Base-by-base conservation (phyloP, 371 early-diverging fungal genomes). In the Rhizopus stolonifer region DNA sequence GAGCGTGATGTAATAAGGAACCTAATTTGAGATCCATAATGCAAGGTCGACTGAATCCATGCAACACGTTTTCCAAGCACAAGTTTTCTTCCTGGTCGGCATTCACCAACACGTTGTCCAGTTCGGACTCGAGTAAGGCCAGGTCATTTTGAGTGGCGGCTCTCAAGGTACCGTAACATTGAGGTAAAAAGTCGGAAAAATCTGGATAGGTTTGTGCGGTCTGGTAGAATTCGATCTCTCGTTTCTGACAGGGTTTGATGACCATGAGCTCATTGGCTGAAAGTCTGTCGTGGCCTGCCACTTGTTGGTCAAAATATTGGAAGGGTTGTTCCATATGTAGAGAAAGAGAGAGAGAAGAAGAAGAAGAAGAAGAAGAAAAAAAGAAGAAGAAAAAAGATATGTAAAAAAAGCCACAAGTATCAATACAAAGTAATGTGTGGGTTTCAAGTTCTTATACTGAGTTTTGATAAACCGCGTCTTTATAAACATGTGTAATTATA, bases 21-120 rank as follows among this genome's bases (percentile, higher is more conserved):
- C 92, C 93, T 32, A 92, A 61, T 62, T 92, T 92, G n/a, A 92
- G 24, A 64, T 92, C 93, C 49, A 92, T 60, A 7, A 92, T 71
- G 57, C 88, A 88, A 1, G 90, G 86, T 33, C 80, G 76, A 15
- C 65, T 72, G 54, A 87, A 89, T 4, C 85, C 85, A 51, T 69
- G 63, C 11, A 84, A 62, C n/a, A 90, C 39, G 49, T 92, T 91
- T 61, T 89, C 90, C 55, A 91, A 58, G 58, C 89, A 89, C 21
- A 91, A 58, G 45, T 80, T 67, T 40, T 52, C 57, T 23, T 22
- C 42, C 10, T 18, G 21, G 1, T n/a, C 21, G 19, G 19, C 1
- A 7, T 42, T 21, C 7, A 42, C 13, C 17, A 42, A 10, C 39
- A 4, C 17, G 14, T 14, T 17, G 51, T 53, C 40, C 15, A 15